These are phyloP conservation scores for Halenospora varia DNA, from an alignment of 495 filamentous ascomycete genomes.

Conservation along the genomic window DNA sequence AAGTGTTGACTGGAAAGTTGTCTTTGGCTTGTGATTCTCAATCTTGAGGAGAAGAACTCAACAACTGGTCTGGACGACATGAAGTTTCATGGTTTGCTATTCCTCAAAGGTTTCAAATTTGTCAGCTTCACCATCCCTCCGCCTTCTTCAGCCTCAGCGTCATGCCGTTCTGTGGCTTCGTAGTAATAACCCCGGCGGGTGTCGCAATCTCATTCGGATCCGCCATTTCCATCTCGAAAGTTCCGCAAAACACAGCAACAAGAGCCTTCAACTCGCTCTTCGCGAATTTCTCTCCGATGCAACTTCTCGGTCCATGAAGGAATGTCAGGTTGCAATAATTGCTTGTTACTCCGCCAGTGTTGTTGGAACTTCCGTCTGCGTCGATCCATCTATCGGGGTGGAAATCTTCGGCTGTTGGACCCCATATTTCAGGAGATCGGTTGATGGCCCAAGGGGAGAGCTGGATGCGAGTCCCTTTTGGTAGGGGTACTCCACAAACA, in stretches of 20 bases:
- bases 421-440: constrained; percentile 35
- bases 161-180: constrained; percentile 62
- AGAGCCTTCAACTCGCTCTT: constrained; percentile 64
- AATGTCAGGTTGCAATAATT: constrained; percentile 45
- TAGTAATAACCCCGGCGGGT: constrained; percentile 54
- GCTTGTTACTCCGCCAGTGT: constrained; percentile 28
- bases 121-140: constrained; percentile 52
- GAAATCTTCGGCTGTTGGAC: constrained; percentile 27
- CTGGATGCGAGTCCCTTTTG: constrained; percentile 44
- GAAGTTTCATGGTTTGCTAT: no score
- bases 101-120: no score
- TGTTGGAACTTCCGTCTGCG: constrained; percentile 19
- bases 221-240: constrained; percentile 50
- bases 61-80: no score
- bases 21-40: no score
- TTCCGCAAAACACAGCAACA: constrained; percentile 59
- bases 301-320: constrained; percentile 40
- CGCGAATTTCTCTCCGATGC: constrained; percentile 59
- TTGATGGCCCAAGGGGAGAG: constrained; percentile 47
- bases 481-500: constrained; percentile 40
- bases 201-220: constrained; percentile 36
- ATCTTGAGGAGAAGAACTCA: no score
- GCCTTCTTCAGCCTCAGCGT: constrained; percentile 53
- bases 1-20: no score
- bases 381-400: constrained; percentile 26